These are phyloP conservation scores for Diversispora eburnea DNA, from an alignment of 192 early-diverging fungal species.

Conservation along the genomic window DNA sequence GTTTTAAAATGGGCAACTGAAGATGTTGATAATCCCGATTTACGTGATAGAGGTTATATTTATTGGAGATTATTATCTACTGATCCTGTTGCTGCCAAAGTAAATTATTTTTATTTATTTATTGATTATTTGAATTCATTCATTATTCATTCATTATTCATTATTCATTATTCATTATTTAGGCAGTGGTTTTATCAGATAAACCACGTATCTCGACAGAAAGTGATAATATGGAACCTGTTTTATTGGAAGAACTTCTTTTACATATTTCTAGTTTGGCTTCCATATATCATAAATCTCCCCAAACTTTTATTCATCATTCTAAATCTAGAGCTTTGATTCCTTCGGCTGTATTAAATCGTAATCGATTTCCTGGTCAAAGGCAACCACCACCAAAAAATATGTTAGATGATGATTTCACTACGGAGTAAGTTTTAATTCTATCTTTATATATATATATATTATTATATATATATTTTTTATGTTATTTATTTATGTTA, in stretches of 20 bases:
- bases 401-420: slow-evolving; percentile 1
- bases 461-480: too few relatives aligned
- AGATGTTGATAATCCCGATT: slow-evolving; percentile 93
- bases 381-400: background rate
- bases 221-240: slow-evolving; percentile 85
- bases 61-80: slow-evolving; percentile 97
- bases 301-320: slow-evolving; percentile 78
- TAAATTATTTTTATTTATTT: slow-evolving; percentile 13
- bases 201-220: slow-evolving; percentile 94
- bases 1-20: slow-evolving; percentile 94
- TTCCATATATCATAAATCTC: slow-evolving; percentile 90
- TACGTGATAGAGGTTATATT: slow-evolving; percentile 96
- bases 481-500: too few relatives aligned
- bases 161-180: too few relatives aligned
- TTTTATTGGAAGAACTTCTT: slow-evolving; percentile 83
- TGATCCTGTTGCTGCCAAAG: slow-evolving; percentile 85
- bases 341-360: slow-evolving; percentile 47
- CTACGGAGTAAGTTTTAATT: background rate
- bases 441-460: too few relatives aligned
- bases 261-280: slow-evolving; percentile 83
- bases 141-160: too few relatives aligned
- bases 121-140: too few relatives aligned
- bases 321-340: slow-evolving; percentile 52
- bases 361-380: slow-evolving; percentile 13
- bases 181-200: slow-evolving; percentile 86